Evolutionary conservation across 2,329 filamentous ascomycete genomes (phyloP), one percentile per base, ranked within the genome.

Genomic region (Trichophyton verrucosum): DNA sequence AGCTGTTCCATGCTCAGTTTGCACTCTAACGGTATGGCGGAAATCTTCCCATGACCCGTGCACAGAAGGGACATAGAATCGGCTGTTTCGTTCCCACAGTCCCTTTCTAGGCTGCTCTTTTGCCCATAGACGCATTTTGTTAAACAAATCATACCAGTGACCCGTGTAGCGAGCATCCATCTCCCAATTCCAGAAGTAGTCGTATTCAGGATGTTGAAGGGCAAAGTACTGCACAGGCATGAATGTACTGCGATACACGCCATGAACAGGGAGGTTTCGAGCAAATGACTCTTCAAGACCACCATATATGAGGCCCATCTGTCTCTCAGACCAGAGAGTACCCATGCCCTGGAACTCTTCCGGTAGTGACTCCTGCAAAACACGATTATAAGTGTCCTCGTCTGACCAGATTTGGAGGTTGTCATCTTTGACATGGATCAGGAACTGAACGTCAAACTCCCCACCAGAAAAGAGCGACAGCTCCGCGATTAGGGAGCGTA

Each of bases 221-320:
- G 91, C 89, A 71, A 97, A 97, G 73, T 92, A 88, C 70, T 96
- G 91, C 77, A 97, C 86, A 0, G 91, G 90, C 89, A 97, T 95
- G 68, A 91, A 90, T 8, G 94, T 83, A 60, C 89, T 91, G 59
- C 94, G 87, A 75, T 97, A 97, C 7, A 95, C 90, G 17, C 91
- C 91, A 71, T 97, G 91, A 0, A 96, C 85, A 1, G 89, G 88
- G 61, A 95, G 80, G 58, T 87, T 82, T 61, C 81, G 80, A 65
- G 81, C 80, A 73, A 85, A 91, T 53, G 88, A 83, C 64, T 95
- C 89, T 69, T 89, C 86, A 27, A 96, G 85, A 57, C 88, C 89
- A 59, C 94, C 88, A 74, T 97, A 99, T 67, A 95, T 81, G 61
- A 91, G 83, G 59, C 87, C 80, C 91, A 97, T 96, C 74, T 96